Evolutionary conservation across 176 grass and related monocot genomes (phyloP).

Genomic region (Cenchrus purpureus): DNA sequence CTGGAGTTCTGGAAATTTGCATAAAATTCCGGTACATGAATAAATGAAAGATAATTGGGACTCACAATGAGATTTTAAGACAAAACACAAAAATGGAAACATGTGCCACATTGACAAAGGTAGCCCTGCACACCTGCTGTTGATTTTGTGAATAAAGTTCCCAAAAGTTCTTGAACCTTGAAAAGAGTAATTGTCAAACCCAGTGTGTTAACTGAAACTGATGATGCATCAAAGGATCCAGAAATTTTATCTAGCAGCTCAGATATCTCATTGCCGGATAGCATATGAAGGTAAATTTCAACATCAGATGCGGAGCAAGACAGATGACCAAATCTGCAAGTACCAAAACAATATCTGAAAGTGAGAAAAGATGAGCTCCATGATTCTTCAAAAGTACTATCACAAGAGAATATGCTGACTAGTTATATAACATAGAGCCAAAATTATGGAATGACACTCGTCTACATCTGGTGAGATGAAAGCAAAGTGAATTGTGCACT

Average conservation of each 20-base stretch:
- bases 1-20: slow-evolving; percentile 70
- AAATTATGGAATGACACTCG: background rate
- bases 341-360: background rate
- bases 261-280: slow-evolving; percentile 62
- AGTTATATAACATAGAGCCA: background rate
- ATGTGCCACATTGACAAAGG: slow-evolving; percentile 23
- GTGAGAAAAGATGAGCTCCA: background rate
- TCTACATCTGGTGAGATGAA: background rate
- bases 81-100: background rate
- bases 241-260: slow-evolving; percentile 71
- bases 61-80: background rate
- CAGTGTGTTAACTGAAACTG: slow-evolving; percentile 62
- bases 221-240: slow-evolving; percentile 53
- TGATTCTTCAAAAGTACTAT: background rate
- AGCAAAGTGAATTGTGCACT: background rate
- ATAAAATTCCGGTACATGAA: slow-evolving; percentile 21
- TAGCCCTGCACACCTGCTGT: slow-evolving; percentile 68
- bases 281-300: slow-evolving; percentile 75
- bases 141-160: slow-evolving; percentile 64
- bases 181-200: slow-evolving; percentile 70
- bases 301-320: slow-evolving; percentile 87
- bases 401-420: background rate
- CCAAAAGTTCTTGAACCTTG: slow-evolving; percentile 85
- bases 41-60: slow-evolving; percentile 27
- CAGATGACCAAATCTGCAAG: slow-evolving; percentile 86